Base-by-base conservation (phyloP, 2,329 filamentous ascomycete genomes). In the Aureobasidium melanogenum region DNA sequence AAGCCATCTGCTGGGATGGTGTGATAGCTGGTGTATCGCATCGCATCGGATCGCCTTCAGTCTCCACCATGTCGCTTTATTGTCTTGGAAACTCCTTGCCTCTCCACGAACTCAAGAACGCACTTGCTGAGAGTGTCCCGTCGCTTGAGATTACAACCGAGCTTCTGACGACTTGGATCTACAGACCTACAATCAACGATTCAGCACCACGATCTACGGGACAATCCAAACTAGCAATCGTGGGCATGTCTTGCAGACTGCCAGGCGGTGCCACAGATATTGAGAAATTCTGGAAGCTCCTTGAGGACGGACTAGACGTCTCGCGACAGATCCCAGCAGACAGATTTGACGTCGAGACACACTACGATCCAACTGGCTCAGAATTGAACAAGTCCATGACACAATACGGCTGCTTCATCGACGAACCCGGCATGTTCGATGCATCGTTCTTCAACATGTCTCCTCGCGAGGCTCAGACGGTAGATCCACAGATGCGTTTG, bases 371-470 rank as follows among this genome's bases (percentile, higher is more conserved):
- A 4, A 19, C n/a, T 41, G 38, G 38, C 3, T 19, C n/a, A 8
- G 3, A 41, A 2, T 9, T 19, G 38, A 41, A 41, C 19, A 41
- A n/a, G n/a, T 9, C n/a, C 2, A n/a, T 19, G n/a, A 41, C 38
- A 4, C 38, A n/a, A 10, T 41, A 19, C 38, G 19, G n/a, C n/a
- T 19, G 19, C 54, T 91, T 85, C 75, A 82, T 90, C 66, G 84
- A 89, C 64, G 82, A 91, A 63, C 88, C 88, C 0, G 87, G 88
- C 59, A 78, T 88, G 47, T 93, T 93, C 68, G 89, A 93, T 67
- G 85, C 88, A 17, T 80, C 86, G 0, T 92, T 93, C 75, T 93
- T 93, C 82, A 91, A 91, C 73, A 91, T 93, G 85, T 91, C 88
- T 34, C 88, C 88, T 5, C 84, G 87, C 66, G 88, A 93, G 73